Percentiles rank a stretch among this genome's conserved stretches.
Evolutionary conservation across 805 yeast species (phyloP).

Genomic region (Naumovozyma baii): DNA sequence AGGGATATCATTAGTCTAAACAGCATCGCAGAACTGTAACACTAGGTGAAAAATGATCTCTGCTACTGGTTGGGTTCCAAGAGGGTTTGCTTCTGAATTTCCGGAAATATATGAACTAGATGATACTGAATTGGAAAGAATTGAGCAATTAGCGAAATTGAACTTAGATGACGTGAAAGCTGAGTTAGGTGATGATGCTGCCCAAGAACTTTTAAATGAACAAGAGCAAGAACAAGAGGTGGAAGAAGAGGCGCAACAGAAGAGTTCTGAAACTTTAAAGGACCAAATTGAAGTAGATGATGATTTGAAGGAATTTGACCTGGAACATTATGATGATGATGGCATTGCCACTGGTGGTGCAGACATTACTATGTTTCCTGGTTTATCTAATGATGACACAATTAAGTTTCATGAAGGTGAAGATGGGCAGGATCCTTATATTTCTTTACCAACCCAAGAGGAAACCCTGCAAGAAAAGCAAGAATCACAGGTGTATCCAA

Average conservation of each 20-base stretch:
- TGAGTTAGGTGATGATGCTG: constrained; percentile 44
- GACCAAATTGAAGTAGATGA: constrained; percentile 62
- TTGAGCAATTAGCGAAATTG: constrained; percentile 72
- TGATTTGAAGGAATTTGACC: constrained; percentile 77
- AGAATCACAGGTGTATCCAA: constrained; percentile 78
- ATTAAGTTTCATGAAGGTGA: constrained; percentile 49
- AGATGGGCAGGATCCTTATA: constrained; percentile 34
- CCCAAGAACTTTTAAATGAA: constrained; percentile 20
- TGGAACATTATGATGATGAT: constrained; percentile 59
- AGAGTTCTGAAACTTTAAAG: constrained; percentile 26
- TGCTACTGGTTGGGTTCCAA: constrained; percentile 89
- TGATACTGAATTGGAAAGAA: constrained; percentile 88
- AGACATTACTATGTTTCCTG: constrained; percentile 60
- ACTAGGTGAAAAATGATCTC: constrained; percentile 91
- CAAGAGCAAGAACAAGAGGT: constrained; percentile 23
- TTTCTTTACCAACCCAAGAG: constrained; percentile 37
- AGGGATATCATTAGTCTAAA: too few relatives aligned
- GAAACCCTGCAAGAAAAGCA: constrained; percentile 69
- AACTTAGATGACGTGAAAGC: constrained; percentile 70
- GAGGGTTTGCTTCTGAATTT: constrained; percentile 88
- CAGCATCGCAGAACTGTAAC: too few relatives aligned
- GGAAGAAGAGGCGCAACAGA: constrained; percentile 7
- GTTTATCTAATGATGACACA: constrained; percentile 42
- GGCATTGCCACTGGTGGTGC: constrained; percentile 46
- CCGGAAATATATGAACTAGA: constrained; percentile 83